Base-by-base conservation (phyloP, 345 rosid genomes). In the Pugionium dolabratum region DNA sequence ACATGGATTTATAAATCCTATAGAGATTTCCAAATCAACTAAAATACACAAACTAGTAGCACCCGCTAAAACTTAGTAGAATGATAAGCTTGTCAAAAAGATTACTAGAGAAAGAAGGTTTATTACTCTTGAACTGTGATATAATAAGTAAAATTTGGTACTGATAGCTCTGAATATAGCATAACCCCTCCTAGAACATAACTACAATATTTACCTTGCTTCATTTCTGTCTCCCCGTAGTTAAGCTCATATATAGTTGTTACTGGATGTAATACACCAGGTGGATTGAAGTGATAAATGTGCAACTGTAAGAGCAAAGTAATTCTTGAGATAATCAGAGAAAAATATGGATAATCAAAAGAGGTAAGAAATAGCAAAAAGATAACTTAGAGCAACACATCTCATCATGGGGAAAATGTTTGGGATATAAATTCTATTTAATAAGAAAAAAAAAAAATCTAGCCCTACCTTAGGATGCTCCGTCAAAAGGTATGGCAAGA, bases 191-290 rank as follows among this genome's bases (percentile, higher is more conserved):
- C 18, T 18, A 18, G 18, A 18, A 18, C 44, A 2, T 60, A 45
- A 46, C 2, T 26, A 29, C 3, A 66, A n/a, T 8, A 27, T n/a
- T 44, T 76, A 85, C 98, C 96, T 90, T 90, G 98, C 77, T 85
- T 90, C 83, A 86, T 69, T 79, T 90, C 94, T 34, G 88, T 78
- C 86, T 93, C 97, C 56, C 96, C 97, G 66, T 88, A 90, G 75
- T 80, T 81, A 70, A 90, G 97, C 78, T 93, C 92, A 74, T 93
- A 93, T 65, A 85, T 80, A 9, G 79, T 80, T 33, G 90, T 93
- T 58, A 93, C 28, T 55, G 96, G 98, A 78, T 86, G 97, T 74
- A 82, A 72, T 27, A 88, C 37, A 30, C 91, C 91, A 18, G 91
- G 85, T 31, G 90, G 94, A 78, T 55, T 76, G 66, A 86, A 88